Evolutionary conservation across 192 early-diverging fungal genomes (phyloP), one percentile per base, ranked within the genome.

Genomic region (Dissophora ornata): DNA sequence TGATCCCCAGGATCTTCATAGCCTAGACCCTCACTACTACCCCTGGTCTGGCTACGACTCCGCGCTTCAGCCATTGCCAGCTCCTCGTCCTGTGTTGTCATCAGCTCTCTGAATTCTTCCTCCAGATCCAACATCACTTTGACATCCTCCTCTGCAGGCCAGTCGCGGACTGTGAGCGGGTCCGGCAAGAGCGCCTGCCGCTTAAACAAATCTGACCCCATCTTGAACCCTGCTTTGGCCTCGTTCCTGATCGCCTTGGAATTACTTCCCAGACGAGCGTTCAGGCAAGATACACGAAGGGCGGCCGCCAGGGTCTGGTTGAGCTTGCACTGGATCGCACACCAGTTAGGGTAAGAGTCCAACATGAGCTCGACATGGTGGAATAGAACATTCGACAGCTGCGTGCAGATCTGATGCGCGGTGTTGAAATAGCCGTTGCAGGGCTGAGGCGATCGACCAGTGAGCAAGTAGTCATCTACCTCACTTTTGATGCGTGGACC

Each of bases 121-220:
- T 77, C 73, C 4, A 77, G 51, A 67, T 62, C 53, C 65, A 60
- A 18, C 58, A 77, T 67, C 45, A 62, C 58, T 10, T 67, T 46
- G n/a, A 77, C 73, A 57, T 77, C 73, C 30, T 77, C 73, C 47
- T 77, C 73, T 2, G 73, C 73, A 5, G 73, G 73, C 73, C 73
- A 77, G 47, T 77, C 73, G 4, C 73, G 73, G 53, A 77, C 50
- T 11, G 73, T 77, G 32, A 77, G 32, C 13, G 73, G 73, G 0
- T 47, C 58, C 0, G 73, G 73, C 8, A 77, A 12, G 15, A 67
- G 11, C 2, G 73, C 73, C 40, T 67, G 65, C 2, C 73, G 63
- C 30, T 77, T 77, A 21, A 67, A 67, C 3, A 77, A 47, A 36
- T 67, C 64, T 1, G 64, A 67, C 0, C 73, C 73, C 63, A 67